phyloP scores from a whole-genome alignment of 371 early-diverging fungal species.

The Mucor irregularis region DNA sequence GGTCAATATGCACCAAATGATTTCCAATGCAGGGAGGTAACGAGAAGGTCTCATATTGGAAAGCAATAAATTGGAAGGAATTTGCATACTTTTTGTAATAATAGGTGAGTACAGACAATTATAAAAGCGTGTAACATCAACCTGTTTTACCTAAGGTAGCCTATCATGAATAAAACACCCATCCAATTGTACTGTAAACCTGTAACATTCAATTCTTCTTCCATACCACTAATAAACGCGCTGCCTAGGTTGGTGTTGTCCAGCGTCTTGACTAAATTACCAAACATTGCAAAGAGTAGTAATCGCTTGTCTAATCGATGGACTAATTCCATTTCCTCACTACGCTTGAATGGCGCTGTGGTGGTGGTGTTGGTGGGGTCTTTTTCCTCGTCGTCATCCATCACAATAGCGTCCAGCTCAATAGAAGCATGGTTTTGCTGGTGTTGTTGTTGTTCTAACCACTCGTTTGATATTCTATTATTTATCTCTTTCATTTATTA shows the following conservation, averaged over 20 bases:
- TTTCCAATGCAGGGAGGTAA: conserved; percentile 54
- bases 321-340: conserved; percentile 30
- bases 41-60: conserved; percentile 52
- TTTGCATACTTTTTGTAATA: conserved; percentile 41
- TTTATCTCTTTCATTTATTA: too few species aligned
- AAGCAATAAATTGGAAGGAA: conserved; percentile 63
- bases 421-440: background rate
- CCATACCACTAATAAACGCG: conserved; percentile 55
- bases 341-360: background rate
- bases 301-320: conserved; percentile 38
- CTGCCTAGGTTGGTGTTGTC: conserved; percentile 49
- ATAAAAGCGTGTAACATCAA: background rate
- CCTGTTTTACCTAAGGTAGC: conserved; percentile 39
- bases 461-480: background rate
- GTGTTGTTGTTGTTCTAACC: too few species aligned
- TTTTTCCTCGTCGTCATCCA: background rate
- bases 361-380: too few species aligned
- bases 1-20: conserved; percentile 58
- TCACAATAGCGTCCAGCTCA: background rate
- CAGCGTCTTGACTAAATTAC: conserved; percentile 42
- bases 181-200: conserved; percentile 52
- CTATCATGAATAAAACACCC: conserved; percentile 40
- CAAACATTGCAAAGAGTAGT: conserved; percentile 47
- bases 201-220: conserved; percentile 43
- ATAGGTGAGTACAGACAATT: background rate